These are phyloP conservation scores for Arabidopsis lyrata DNA, from an alignment of 441 rosid genomes.

Conservation along the genomic window DNA sequence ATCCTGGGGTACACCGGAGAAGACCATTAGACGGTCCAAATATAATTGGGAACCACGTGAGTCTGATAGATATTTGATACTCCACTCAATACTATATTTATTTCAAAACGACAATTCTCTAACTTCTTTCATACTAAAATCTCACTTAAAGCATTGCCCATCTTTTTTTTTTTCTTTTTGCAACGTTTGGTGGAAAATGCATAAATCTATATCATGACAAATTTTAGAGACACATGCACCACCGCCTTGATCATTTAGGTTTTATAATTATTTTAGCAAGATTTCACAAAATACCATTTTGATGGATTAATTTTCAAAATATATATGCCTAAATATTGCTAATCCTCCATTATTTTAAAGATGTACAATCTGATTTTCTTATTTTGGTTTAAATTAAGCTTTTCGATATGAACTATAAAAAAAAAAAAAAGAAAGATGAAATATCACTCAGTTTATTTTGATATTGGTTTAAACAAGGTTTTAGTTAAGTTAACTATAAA, in stretches of 20 bases:
- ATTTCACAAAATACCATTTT: neutral
- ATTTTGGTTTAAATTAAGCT: neutral
- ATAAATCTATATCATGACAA: neutral
- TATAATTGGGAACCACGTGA: conserved; percentile 48
- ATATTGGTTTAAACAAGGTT: neutral
- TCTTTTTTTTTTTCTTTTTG: conserved; percentile 2
- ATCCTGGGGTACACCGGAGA: conserved; percentile 24
- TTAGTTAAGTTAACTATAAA: neutral
- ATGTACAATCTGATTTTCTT: neutral
- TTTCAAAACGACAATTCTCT: conserved; percentile 41
- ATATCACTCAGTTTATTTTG: neutral
- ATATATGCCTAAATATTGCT: neutral
- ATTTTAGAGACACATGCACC: conserved; percentile 27
- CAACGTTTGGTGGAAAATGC: conserved; percentile 26
- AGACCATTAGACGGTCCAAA: conserved; percentile 40
- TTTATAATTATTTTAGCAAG: neutral
- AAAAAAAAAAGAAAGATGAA: neutral
- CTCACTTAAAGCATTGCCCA: conserved; percentile 34
- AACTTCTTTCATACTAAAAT: conserved; percentile 27
- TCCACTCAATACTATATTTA: conserved; percentile 43
- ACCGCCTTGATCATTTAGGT: conserved; percentile 7
- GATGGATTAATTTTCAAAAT: neutral
- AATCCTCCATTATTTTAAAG: neutral
- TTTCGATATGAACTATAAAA: neutral
- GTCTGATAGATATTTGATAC: conserved; percentile 43